Percentiles rank a stretch among this genome's conserved stretches.
These are phyloP conservation scores for Imleria badia DNA, from an alignment of 768 basidiomycete genomes.

Conservation along the genomic window DNA sequence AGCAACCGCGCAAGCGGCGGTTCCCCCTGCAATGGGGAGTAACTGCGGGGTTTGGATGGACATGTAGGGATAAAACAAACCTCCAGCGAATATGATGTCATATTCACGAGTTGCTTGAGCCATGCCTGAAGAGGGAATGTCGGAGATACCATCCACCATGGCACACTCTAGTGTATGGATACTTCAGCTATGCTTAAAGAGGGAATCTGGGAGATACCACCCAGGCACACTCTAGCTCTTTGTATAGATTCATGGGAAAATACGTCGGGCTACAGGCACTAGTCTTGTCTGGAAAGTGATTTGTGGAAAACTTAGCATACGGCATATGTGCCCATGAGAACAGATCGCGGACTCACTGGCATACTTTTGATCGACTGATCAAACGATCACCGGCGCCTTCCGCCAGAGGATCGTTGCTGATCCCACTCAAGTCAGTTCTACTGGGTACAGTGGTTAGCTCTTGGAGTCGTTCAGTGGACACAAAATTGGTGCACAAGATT, in stretches of 20 bases:
- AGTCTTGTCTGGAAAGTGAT: background rate
- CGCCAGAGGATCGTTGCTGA: background rate
- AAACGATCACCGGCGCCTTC: background rate
- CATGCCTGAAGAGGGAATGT: slow-evolving; percentile 3
- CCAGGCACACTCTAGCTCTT: background rate
- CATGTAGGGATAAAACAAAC: slow-evolving; percentile 28
- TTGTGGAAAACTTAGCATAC: background rate
- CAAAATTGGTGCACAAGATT: no score
- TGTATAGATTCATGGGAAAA: slow-evolving; percentile 5
- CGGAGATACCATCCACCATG: background rate
- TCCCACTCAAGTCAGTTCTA: background rate
- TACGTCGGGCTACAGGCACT: no score
- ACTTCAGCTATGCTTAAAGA: background rate
- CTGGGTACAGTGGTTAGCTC: background rate
- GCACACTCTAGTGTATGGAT: no score
- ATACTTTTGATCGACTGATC: slow-evolving; percentile 1
- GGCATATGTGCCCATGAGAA: no score
- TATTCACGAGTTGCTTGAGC: slow-evolving; percentile 20
- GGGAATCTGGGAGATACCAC: background rate
- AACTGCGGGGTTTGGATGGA: background rate
- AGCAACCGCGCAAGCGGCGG: slow-evolving; percentile 35
- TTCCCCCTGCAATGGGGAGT: slow-evolving; percentile 29
- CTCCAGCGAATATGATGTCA: slow-evolving; percentile 60
- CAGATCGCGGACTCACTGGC: background rate
- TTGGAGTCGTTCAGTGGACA: background rate